Conservation (phyloP, 1,139 yeast species). For the Candida neerlandica region DNA sequence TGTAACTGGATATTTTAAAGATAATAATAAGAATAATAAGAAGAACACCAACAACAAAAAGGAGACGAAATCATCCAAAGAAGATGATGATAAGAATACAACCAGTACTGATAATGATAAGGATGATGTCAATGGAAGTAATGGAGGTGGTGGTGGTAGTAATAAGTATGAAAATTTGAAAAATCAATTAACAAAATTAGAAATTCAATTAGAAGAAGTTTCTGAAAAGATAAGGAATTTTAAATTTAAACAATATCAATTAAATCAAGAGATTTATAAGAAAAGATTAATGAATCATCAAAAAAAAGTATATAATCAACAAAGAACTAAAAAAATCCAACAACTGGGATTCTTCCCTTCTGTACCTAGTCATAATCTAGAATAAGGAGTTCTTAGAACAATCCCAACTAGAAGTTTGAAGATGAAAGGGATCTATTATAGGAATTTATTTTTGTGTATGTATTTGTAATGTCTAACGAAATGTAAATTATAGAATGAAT, state of each 20-base stretch:
- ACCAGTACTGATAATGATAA: no score
- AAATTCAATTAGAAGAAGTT: conserved; percentile 23
- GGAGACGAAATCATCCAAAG: conserved; percentile 16
- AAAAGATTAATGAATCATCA: conserved; percentile 43
- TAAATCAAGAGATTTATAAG: conserved; percentile 56
- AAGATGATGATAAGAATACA: conserved; percentile 12
- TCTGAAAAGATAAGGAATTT: conserved; percentile 25
- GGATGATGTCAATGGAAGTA: no score
- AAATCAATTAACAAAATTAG: conserved; percentile 27
- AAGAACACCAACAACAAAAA: conserved; percentile 18
- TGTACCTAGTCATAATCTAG: conserved; percentile 42
- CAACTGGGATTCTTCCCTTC: conserved; percentile 56
- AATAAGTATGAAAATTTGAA: conserved; percentile 18
- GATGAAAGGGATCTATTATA: background rate
- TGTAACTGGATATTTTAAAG: conserved; percentile 22
- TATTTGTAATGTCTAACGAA: no score
- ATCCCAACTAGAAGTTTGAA: no score
- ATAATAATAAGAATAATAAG: conserved; percentile 17
- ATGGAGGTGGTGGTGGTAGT: conserved; percentile 1
- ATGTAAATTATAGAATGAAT: no score
- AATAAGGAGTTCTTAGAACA: background rate
- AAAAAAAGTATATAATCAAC: conserved; percentile 32
- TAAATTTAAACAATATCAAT: conserved; percentile 48
- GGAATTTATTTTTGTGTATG: background rate
- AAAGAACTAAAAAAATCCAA: conserved; percentile 41